Evolutionary conservation across 2,329 filamentous ascomycete species (phyloP).

Genomic region (Xylaria arbuscula): DNA sequence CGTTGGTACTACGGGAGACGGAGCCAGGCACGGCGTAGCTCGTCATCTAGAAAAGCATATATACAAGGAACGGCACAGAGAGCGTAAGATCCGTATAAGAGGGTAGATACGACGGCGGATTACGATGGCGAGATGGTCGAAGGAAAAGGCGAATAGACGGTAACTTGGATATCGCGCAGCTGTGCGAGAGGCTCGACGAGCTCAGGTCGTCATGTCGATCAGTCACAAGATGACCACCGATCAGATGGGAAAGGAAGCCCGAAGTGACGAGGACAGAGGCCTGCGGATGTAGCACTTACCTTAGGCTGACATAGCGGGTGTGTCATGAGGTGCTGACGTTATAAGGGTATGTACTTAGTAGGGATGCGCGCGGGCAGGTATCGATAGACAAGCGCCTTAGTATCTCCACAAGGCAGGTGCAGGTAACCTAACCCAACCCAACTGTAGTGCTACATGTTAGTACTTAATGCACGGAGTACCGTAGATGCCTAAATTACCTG

Average conservation of each 20-base stretch:
- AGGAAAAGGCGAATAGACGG: not conserved
- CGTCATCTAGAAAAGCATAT: not conserved
- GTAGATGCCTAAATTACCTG: not conserved
- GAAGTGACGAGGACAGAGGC: not conserved
- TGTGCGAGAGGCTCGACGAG: constrained; percentile 2
- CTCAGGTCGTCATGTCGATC: constrained; percentile 28
- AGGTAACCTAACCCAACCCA: not conserved
- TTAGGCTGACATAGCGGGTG: not conserved
- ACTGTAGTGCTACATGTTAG: not conserved
- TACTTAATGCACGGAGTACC: too few relatives aligned
- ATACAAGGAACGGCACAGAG: not conserved
- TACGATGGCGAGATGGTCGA: not conserved
- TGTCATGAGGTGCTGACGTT: constrained; percentile 21
- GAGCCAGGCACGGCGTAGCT: not conserved
- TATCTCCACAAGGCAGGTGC: not conserved
- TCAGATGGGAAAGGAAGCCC: not conserved
- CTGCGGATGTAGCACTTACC: too few relatives aligned
- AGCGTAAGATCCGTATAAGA: not conserved
- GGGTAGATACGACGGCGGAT: not conserved
- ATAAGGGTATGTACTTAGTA: not conserved
- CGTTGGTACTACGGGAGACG: constrained; percentile 11
- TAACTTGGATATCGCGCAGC: constrained; percentile 15
- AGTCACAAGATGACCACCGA: constrained; percentile 5
- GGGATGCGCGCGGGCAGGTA: not conserved
- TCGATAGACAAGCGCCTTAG: constrained; percentile 7